Percentiles rank a stretch among this genome's conserved stretches.
These are phyloP conservation scores for Thecamonas trahens DNA, from an alignment of 78 protist genomes.

Conservation along the genomic window DNA sequence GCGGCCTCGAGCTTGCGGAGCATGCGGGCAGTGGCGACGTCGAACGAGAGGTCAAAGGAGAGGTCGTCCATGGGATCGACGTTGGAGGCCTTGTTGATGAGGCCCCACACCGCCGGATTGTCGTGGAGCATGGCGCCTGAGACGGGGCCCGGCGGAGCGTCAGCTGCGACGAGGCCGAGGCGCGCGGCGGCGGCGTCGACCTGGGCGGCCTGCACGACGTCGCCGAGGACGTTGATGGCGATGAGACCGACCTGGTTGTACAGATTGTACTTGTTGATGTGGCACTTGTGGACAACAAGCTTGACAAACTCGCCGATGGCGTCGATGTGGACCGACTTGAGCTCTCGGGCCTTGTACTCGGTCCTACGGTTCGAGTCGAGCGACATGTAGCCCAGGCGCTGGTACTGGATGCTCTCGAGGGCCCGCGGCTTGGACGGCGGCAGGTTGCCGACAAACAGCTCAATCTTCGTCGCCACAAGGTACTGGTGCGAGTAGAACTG, in stretches of 20 bases:
- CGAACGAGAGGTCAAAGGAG: neutral
- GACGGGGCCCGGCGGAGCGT: neutral
- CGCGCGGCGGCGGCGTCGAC: neutral
- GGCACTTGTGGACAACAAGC: conserved; percentile 27
- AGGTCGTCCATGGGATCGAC: neutral
- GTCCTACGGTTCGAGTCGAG: conserved; percentile 16
- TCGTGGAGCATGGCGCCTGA: neutral
- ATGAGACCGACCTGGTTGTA: conserved; percentile 33
- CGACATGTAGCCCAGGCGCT: conserved; percentile 28
- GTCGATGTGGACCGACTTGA: conserved; percentile 29
- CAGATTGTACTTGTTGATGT: conserved; percentile 31
- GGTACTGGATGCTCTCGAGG: neutral
- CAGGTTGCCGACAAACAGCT: conserved; percentile 15
- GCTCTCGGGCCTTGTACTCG: conserved; percentile 33
- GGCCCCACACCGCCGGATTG: neutral
- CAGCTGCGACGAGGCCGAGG: neutral
- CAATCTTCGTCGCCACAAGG: conserved; percentile 30
- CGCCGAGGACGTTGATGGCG: conserved; percentile 23
- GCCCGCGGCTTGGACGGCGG: neutral
- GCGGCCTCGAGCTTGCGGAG: conserved; percentile 2
- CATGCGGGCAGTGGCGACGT: neutral
- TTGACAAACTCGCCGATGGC: neutral
- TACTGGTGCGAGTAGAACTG: conserved; percentile 31
- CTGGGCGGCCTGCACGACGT: neutral
- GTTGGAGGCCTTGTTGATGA: neutral